phyloP scores from a whole-genome alignment of 1,284 basidiomycete genomes.

The Moesziomyces sp. region DNA sequence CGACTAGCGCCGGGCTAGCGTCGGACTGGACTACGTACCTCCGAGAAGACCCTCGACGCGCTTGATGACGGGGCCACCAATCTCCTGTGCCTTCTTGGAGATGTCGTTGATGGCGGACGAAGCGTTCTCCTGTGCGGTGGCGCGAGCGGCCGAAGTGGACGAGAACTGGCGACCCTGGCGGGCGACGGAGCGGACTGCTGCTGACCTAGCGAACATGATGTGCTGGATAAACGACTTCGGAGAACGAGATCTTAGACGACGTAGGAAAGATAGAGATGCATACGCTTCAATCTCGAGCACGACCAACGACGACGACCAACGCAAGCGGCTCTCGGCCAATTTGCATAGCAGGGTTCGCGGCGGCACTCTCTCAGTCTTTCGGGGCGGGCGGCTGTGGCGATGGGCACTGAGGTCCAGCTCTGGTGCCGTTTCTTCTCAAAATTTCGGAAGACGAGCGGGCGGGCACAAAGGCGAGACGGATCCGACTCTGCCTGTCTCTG shows the following conservation, averaged over 20 bases:
- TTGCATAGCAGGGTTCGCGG: too few species aligned
- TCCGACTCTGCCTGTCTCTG: conserved; percentile 15
- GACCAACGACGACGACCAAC: too few species aligned
- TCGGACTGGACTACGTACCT: conserved; percentile 38
- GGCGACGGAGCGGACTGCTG: conserved; percentile 26
- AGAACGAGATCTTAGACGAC: not conserved
- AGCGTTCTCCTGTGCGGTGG: conserved; percentile 34
- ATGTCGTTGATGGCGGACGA: conserved; percentile 32
- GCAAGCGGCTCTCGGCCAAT: too few species aligned
- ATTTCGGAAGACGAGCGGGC: conserved; percentile 9
- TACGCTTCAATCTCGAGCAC: too few species aligned
- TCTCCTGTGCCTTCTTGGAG: conserved; percentile 55
- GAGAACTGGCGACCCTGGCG: conserved; percentile 32
- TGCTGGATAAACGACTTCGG: not conserved
- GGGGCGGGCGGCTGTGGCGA: too few species aligned
- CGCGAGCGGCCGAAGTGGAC: conserved; percentile 11
- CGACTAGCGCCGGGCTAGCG: too few species aligned
- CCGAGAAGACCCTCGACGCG: conserved; percentile 55
- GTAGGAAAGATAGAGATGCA: not conserved
- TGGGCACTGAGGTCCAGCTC: not conserved
- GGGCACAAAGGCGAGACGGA: conserved; percentile 11
- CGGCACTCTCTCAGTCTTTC: too few species aligned
- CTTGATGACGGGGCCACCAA: conserved; percentile 56
- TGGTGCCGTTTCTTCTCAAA: conserved; percentile 20
- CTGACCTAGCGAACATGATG: conserved; percentile 37